phyloP scores from a whole-genome alignment of 208 protist species.

The Wallacemonas sp. region DNA sequence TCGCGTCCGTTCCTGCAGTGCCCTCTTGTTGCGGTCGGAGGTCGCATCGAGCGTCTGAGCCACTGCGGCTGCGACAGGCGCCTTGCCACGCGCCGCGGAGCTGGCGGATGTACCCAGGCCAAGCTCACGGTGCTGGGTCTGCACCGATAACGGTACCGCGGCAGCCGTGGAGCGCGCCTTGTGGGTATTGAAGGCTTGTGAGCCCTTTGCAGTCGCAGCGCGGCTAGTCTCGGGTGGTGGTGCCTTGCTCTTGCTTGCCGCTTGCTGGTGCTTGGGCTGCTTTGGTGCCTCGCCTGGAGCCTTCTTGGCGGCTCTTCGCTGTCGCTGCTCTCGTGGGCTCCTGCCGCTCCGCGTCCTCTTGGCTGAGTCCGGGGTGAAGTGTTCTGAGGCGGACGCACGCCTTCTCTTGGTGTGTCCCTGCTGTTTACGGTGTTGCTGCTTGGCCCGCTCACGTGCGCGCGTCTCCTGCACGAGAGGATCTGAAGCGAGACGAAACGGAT shows the following conservation, averaged over 20 bases:
- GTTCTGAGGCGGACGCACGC: too few species aligned
- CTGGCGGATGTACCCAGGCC: not conserved
- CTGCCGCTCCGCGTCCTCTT: too few species aligned
- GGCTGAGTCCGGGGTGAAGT: too few species aligned
- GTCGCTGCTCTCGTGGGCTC: too few species aligned
- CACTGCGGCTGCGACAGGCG: not conserved
- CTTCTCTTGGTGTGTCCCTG: too few species aligned
- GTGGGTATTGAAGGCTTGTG: conserved; percentile 1
- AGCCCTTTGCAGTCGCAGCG: not conserved
- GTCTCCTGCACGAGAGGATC: not conserved
- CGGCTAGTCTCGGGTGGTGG: too few species aligned
- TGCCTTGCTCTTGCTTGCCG: too few species aligned
- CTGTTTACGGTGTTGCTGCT: conserved; percentile 1
- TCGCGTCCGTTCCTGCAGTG: not conserved
- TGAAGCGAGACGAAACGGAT: conserved; percentile 7
- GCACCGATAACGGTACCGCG: not conserved
- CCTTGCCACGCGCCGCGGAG: not conserved
- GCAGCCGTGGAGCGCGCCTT: not conserved
- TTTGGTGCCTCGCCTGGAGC: too few species aligned
- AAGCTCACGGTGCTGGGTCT: not conserved
- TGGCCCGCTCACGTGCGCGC: not conserved
- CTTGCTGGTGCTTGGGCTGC: too few species aligned
- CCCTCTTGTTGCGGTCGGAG: not conserved
- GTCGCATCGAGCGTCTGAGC: not conserved
- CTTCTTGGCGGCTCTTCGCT: too few species aligned